Evolutionary conservation across 257 asterid species (phyloP).

Genomic region (Solanum pinnatisectum): DNA sequence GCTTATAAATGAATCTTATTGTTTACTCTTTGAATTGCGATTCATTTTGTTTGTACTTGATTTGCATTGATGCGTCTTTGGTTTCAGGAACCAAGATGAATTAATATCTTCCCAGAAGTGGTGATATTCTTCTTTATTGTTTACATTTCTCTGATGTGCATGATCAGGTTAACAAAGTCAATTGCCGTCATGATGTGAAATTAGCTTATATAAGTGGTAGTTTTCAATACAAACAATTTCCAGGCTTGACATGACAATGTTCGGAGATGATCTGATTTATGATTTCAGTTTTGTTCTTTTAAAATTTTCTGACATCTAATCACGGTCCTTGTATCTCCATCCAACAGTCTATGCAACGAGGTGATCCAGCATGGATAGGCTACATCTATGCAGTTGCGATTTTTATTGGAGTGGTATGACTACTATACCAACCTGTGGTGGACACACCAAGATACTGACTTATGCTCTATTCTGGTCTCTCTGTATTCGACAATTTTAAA

Average conservation of each 20-base stretch:
- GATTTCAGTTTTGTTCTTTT: not conserved
- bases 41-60: not conserved
- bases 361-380: constrained; percentile 99
- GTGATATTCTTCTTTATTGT: not conserved
- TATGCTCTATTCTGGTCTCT: not conserved
- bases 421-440: not conserved
- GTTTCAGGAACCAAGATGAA: not conserved
- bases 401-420: constrained; percentile 93
- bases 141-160: not conserved
- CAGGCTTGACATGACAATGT: not conserved
- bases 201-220: not conserved
- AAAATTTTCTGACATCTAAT: constrained; percentile 4
- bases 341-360: constrained; percentile 88
- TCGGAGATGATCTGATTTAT: not conserved
- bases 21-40: not conserved
- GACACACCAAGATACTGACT: not conserved
- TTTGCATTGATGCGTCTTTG: not conserved
- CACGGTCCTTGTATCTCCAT: not conserved
- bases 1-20: not conserved
- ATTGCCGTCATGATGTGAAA: not conserved
- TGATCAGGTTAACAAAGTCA: not conserved
- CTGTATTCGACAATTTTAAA: not conserved
- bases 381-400: constrained; percentile 79
- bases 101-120: not conserved
- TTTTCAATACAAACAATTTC: not conserved